phyloP scores from a whole-genome alignment of 2,329 filamentous ascomycete genomes.

The Monilinia fructicola region DNA sequence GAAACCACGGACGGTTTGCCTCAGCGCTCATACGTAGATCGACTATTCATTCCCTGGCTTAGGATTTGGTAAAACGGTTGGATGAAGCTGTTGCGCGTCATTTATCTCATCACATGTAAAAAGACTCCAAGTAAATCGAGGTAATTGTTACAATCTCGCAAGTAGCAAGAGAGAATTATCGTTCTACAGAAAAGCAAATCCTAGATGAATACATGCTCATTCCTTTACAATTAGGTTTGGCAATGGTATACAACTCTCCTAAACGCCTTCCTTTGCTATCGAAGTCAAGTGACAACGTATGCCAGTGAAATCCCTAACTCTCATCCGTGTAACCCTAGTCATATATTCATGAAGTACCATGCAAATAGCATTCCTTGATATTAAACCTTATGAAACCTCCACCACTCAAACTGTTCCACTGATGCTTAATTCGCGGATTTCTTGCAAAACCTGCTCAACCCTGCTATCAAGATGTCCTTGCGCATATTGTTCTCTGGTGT shows the following conservation, averaged over 20 bases:
- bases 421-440: conserved; percentile 96
- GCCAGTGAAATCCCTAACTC: conserved; percentile 8
- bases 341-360: conserved; percentile 23
- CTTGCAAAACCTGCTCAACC: conserved; percentile 93
- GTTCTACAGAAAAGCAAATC: conserved; percentile 9
- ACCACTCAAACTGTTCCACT: conserved; percentile 60
- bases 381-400: background rate
- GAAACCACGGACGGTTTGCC: background rate
- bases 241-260: conserved; percentile 12
- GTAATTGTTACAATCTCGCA: background rate
- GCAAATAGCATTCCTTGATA: conserved; percentile 16
- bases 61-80: background rate
- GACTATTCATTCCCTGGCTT: background rate
- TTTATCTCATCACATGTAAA: background rate
- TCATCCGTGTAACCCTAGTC: conserved; percentile 17
- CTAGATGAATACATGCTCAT: conserved; percentile 13
- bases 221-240: conserved; percentile 13
- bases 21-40: background rate
- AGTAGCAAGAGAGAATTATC: conserved; percentile 6
- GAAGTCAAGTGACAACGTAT: conserved; percentile 18
- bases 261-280: conserved; percentile 17
- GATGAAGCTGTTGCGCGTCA: background rate
- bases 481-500: conserved; percentile 94
- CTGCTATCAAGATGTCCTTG: conserved; percentile 85
- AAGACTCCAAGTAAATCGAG: background rate